Evolutionary conservation across 305 asterid genomes (phyloP).

Genomic region (Withania somnifera): DNA sequence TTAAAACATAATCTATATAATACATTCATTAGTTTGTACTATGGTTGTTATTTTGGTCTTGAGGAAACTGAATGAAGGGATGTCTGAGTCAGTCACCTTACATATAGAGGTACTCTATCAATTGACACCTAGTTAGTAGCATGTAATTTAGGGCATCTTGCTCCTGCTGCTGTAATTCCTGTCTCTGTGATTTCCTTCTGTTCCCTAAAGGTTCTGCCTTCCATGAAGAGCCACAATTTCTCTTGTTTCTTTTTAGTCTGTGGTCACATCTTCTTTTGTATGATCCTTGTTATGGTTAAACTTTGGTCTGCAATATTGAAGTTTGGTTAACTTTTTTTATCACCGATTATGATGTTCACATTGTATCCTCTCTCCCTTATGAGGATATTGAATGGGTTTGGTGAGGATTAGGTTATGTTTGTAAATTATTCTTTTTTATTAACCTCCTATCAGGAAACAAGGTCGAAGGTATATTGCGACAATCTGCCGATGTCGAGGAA

Average conservation of each 20-base stretch:
- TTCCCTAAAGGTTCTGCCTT: neutral
- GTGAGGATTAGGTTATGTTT: neutral
- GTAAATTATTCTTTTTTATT: slow-evolving; percentile 12
- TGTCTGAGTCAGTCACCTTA: neutral
- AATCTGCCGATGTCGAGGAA: slow-evolving; percentile 96
- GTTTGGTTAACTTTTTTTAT: neutral
- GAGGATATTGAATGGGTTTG: neutral
- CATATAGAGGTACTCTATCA: neutral
- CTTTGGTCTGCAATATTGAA: neutral
- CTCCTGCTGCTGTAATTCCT: neutral
- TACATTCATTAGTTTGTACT: neutral
- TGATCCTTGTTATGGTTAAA: neutral
- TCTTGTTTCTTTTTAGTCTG: neutral
- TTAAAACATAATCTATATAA: neutral
- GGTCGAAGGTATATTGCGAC: slow-evolving; percentile 92
- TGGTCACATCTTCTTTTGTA: neutral
- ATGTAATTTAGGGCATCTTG: neutral
- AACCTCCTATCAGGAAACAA: slow-evolving; percentile 45
- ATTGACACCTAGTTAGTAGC: neutral
- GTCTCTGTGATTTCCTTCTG: neutral
- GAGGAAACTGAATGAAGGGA: neutral
- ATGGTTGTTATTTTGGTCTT: neutral
- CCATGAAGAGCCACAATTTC: neutral
- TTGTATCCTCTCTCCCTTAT: neutral
- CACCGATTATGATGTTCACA: neutral